Percentiles rank a stretch among this genome's conserved stretches.
phyloP scores from a whole-genome alignment of 441 rosid species.

The Populus trichocarpa region DNA sequence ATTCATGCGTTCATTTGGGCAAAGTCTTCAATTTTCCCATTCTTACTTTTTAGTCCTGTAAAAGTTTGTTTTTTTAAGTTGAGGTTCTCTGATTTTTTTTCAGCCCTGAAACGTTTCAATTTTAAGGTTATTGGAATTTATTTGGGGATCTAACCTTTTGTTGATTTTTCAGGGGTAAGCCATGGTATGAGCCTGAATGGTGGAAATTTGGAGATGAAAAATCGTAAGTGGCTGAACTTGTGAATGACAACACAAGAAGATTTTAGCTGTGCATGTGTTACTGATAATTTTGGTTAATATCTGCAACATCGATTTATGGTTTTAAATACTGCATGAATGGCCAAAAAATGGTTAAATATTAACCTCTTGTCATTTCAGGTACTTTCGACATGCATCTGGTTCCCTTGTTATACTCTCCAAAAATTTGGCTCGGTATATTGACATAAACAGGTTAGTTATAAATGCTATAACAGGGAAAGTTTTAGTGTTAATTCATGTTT shows the following conservation, averaged over 20 bases:
- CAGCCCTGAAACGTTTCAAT: neutral
- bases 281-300: neutral
- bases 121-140: neutral
- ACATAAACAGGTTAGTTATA: constrained; percentile 80
- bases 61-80: neutral
- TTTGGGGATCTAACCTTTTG: constrained; percentile 6
- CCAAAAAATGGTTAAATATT: constrained; percentile 4
- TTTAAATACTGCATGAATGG: constrained; percentile 1
- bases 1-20: too few relatives aligned
- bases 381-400: constrained; percentile 86
- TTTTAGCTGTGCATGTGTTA: neutral
- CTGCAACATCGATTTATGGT: neutral
- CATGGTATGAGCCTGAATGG: constrained; percentile 99
- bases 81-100: neutral
- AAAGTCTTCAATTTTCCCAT: neutral
- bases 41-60: neutral
- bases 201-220: constrained; percentile 95
- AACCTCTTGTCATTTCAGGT: constrained; percentile 44
- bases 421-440: constrained; percentile 80
- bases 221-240: constrained; percentile 60
- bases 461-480: constrained; percentile 2
- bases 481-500: neutral
- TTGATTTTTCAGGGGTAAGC: constrained; percentile 70
- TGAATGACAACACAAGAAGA: neutral
- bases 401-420: constrained; percentile 73